Evolutionary conservation across 176 grass and related monocot species (phyloP), one percentile per base, ranked within the genome.

Genomic region (Phoenix roebelenii): DNA sequence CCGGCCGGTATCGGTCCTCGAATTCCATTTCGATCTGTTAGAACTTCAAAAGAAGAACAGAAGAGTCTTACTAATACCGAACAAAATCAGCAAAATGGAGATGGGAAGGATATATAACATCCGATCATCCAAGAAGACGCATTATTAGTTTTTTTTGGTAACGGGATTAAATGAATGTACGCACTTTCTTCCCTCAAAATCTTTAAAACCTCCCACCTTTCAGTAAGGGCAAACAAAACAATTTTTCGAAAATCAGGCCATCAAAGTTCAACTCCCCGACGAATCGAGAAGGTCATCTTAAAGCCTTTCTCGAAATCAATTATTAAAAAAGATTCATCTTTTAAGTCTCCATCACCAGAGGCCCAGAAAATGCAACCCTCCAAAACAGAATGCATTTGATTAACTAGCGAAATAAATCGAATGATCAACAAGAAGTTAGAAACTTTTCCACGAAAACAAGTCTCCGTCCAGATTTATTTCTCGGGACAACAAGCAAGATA

Each of bases 21-120:
- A 67, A 59, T 32, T 87, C 93, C 93, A 97, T 97, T 61, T 84
- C 50, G 23, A 64, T 74, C 73, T 54, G 5, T 10, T 5, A 22
- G 19, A 4, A 22, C 35, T 44, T 12, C 7, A 44, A 44, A 44
- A 14, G 35, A 44, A 44, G 35, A 44, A 14, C 10, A 12, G 10
- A 44, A 12, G 2, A 3, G 35, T 44, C 35, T 44, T 14, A 44
- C 9, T 44, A 12, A 44, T 14, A 2, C 10, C 35, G 35, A 44
- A 44, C 35, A 44, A 12, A 44, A 12, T 14, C 20, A 23, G 49
- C 16, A 59, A 25, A 16, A 76, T 6, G 25, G 3, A 16, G 35
- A 63, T 63, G 22, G 10, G 12, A 55, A 44, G 7, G 35, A 44
- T 44, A 44, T 44, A 44, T 44, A 44, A 14, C 35, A 44, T 44